Base-by-base conservation (phyloP, 192 early-diverging fungal genomes). In the Coemansia sp. region DNA sequence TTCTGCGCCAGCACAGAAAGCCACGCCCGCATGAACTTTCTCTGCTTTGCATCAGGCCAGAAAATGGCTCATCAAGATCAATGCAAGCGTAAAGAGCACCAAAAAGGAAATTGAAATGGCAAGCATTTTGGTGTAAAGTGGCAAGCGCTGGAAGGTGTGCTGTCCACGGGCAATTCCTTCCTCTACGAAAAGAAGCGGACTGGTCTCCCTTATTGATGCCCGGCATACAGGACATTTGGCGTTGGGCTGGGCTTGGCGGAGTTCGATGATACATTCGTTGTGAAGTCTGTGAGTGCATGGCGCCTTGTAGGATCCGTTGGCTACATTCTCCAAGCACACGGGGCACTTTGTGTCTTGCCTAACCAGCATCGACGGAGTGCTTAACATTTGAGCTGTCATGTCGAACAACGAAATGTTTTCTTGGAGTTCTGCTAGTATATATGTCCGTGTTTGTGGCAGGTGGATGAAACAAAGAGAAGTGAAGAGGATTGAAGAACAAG, bases 231-330 rank as follows among this genome's bases (percentile, higher is more conserved):
- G 69, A 7, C 69, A 71, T 9, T 19, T 10, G 5, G 63, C 55
- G 16, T 71, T 39, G 42, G 62, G 16, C 21, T 65, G 55, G 21
- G 45, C 39, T 16, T 21, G 11, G 45, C 40, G 62, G 21, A 64
- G 52, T 8, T 65, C 54, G 36, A 46, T n/a, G 39, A 71, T 60
- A 46, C 69, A 71, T 41, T 58, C 57, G 16, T 32, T n/a, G 69
- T 71, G 69, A 22, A 71, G 63, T 11, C 41, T 8, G 47, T 71
- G 69, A 11, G 62, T 56, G 40, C 69, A 71, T 2, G 57, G n/a
- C 21, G 63, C 55, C 16, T 19, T 71, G 55, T 65, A 61, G 6
- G 58, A 21, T 13, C 5, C 47, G 1, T 52, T 40, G 36, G 19
- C 16, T 15, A 56, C 22, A 32, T 71, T 59, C 22, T 71, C 56